Evolutionary conservation across 345 rosid species (phyloP).

Genomic region (Microthlaspi erraticum): DNA sequence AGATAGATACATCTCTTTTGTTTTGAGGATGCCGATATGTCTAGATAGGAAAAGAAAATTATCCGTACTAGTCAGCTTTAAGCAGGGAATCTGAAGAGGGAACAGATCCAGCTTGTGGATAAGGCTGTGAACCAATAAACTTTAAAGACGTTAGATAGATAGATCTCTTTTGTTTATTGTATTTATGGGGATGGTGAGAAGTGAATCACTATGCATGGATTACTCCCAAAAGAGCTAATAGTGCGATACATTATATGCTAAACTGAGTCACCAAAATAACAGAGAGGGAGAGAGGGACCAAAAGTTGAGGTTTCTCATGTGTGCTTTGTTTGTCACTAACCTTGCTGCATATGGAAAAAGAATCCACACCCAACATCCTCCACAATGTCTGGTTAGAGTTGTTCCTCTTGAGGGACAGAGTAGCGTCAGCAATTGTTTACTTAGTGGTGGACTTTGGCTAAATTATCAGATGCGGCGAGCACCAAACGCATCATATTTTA

Average conservation of each 20-base stretch:
- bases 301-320: conserved; percentile 17
- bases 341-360: conserved; percentile 44
- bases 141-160: conserved; percentile 21
- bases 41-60: too few relatives aligned
- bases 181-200: conserved; percentile 39
- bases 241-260: conserved; percentile 43
- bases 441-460: conserved; percentile 41
- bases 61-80: background rate
- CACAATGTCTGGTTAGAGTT: conserved; percentile 47
- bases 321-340: conserved; percentile 38
- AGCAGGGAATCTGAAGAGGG: conserved; percentile 31
- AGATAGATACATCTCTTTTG: too few relatives aligned
- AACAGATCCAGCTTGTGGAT: conserved; percentile 39
- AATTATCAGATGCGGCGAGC: conserved; percentile 48
- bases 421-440: conserved; percentile 43
- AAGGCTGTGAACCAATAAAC: conserved; percentile 37
- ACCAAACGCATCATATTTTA: conserved; percentile 46
- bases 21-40: too few relatives aligned
- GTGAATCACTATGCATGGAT: conserved; percentile 46
- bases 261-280: conserved; percentile 39
- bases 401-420: conserved; percentile 42
- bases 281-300: conserved; percentile 14
- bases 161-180: conserved; percentile 12
- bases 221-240: conserved; percentile 38
- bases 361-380: conserved; percentile 36